Evolutionary conservation across 352 stramenopile genomes (phyloP), one percentile per base, ranked within the genome.

Genomic region (Globisporangium spinosum): DNA sequence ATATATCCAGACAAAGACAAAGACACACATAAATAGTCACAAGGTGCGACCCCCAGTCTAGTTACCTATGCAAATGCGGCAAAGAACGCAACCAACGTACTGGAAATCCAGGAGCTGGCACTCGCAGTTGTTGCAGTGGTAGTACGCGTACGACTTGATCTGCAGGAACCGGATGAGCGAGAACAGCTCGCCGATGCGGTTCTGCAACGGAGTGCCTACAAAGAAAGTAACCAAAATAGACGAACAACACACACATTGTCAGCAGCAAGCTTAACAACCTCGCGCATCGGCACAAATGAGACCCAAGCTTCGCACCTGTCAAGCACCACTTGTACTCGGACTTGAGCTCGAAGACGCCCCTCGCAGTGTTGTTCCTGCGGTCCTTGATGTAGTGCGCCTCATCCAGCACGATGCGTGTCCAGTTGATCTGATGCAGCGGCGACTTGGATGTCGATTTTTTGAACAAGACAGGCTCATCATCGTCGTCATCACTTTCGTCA

Each of bases 241-340:
- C 35, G 64, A 32, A 10, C 25, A 62, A 17, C 51, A 55, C 2
- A 35, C 1, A 58, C 22, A 38, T 12, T 20, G 22, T 22, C 2
- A 29, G 17, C 23, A 58, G 12, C 49, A 56, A 32, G 32, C 51
- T 35, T 12, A 34, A 15, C 38, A 57, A 23, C 38, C n/a, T 51
- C 34, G 40, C 22, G 17, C 2, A 20, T 9, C 3, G 58, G 45
- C 25, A 58, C 32, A 49, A 15, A 49, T 22, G 0, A 22, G 5
- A 49, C 40, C 5, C 3, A 17, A 49, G 15, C 15, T 47, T 3
- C 3, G 60, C 98, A 80, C 98, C 98, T 47, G 95, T 98, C 25
- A 99, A 79, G 69, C 95, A 98, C 97, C 98, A 99, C 70, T 98
- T 98, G 82, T 98, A 97, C 23, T 97, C 82, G 1, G 92, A 97